Conservation (phyloP, 441 rosid species). For the Viola pubescens region DNA sequence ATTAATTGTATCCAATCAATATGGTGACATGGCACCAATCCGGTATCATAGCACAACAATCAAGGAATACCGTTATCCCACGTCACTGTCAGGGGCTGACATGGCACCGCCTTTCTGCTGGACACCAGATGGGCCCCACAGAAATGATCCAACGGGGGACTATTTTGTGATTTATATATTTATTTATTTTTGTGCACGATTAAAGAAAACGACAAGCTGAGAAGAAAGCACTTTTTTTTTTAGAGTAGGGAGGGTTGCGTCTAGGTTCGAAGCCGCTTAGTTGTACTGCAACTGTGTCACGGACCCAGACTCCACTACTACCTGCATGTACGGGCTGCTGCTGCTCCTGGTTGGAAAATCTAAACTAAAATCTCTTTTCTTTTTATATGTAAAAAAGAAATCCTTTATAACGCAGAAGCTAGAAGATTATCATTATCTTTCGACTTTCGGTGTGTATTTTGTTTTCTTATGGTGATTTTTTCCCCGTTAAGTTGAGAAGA, state of each 20-base stretch:
- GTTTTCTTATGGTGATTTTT: no score
- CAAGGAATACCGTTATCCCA: slow-evolving; percentile 15
- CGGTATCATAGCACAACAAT: not conserved
- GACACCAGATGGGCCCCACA: not conserved
- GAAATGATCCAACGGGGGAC: not conserved
- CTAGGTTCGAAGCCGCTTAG: slow-evolving; percentile 27
- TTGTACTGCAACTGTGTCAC: slow-evolving; percentile 28
- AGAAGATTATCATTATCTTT: no score
- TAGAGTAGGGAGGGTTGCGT: not conserved
- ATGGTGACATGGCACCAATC: slow-evolving; percentile 1
- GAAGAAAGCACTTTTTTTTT: not conserved
- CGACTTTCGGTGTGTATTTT: no score
- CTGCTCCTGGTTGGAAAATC: no score
- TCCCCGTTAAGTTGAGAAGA: no score
- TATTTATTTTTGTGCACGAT: not conserved
- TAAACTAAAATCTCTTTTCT: not conserved
- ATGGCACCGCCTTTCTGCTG: slow-evolving; percentile 7
- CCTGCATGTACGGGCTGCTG: slow-evolving; percentile 16
- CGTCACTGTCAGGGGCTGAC: slow-evolving; percentile 18
- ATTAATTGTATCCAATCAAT: not conserved
- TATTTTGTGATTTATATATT: not conserved
- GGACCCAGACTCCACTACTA: slow-evolving; percentile 23
- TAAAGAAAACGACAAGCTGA: not conserved
- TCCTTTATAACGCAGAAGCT: no score
- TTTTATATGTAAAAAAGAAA: no score